Conservation (phyloP, 805 yeast species). For the Saccharomycopsis selenospora region DNA sequence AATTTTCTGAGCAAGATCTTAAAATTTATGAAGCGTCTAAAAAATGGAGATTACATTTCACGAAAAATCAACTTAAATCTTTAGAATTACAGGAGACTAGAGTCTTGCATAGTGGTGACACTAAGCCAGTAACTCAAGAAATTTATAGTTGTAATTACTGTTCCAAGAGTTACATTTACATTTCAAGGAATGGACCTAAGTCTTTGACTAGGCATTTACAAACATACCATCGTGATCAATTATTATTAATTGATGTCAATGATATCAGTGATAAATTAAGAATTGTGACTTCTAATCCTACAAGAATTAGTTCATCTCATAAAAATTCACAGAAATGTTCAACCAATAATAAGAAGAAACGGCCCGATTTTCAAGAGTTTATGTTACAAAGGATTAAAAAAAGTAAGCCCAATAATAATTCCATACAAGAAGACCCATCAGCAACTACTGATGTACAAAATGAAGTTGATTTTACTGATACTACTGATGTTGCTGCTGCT, state of each 20-base stretch:
- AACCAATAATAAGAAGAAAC: too few relatives aligned
- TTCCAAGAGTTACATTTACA: conserved; percentile 8
- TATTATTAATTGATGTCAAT: neutral
- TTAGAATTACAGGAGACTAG: neutral
- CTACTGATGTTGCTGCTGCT: too few relatives aligned
- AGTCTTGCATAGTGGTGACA: neutral
- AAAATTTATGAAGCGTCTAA: conserved; percentile 13
- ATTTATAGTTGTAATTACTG: conserved; percentile 18
- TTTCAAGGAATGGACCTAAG: conserved; percentile 21
- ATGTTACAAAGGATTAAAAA: neutral
- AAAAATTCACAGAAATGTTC: neutral
- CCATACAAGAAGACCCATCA: neutral
- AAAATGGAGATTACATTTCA: conserved; percentile 16
- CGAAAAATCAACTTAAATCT: conserved; percentile 9
- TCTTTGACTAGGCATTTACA: conserved; percentile 19
- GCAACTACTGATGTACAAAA: neutral
- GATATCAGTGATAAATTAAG: neutral
- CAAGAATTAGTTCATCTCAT: neutral
- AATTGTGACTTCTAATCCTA: neutral
- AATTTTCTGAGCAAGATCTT: neutral
- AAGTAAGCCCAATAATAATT: neutral
- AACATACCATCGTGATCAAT: conserved; percentile 17
- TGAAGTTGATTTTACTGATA: too few relatives aligned
- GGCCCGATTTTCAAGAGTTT: neutral
- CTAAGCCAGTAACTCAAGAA: conserved; percentile 12